Evolutionary conservation across 2,329 filamentous ascomycete species (phyloP).

Genomic region (Xylogone sp.): DNA sequence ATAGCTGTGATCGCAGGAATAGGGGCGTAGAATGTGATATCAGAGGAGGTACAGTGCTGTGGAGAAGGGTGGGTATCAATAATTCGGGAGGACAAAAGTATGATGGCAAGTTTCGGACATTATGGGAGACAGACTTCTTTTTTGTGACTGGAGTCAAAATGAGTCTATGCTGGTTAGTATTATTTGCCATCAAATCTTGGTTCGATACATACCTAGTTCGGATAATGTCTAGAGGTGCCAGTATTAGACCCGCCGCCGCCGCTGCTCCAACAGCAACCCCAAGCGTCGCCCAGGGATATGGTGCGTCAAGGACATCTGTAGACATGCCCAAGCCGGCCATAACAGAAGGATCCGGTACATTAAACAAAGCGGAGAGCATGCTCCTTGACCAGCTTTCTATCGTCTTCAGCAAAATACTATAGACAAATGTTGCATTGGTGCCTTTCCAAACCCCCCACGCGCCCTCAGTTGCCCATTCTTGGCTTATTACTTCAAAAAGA

Average conservation of each 20-base stretch:
- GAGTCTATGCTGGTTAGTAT: constrained; percentile 49
- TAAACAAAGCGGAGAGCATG: constrained; percentile 84
- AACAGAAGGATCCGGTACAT: constrained; percentile 78
- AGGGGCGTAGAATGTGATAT: constrained; percentile 81
- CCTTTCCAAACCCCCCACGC: constrained; percentile 93
- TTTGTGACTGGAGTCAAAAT: constrained; percentile 79
- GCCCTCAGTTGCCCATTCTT: constrained; percentile 86
- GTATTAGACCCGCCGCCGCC: constrained; percentile 70
- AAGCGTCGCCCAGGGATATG: constrained; percentile 78
- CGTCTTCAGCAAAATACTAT: constrained; percentile 79
- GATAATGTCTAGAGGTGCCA: constrained; percentile 86
- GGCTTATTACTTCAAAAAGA: constrained; percentile 78
- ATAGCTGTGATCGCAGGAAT: constrained; percentile 77
- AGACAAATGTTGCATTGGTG: constrained; percentile 88
- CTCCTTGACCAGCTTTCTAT: constrained; percentile 91
- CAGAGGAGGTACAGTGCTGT: constrained; percentile 79
- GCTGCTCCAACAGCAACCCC: constrained; percentile 64
- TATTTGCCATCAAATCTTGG: not conserved
- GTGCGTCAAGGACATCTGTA: constrained; percentile 71
- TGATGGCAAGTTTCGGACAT: constrained; percentile 74
- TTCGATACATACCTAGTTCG: constrained; percentile 57
- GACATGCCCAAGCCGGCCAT: constrained; percentile 34
- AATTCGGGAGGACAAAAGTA: constrained; percentile 69
- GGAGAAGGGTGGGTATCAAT: constrained; percentile 78
- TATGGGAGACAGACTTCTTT: constrained; percentile 68